These are phyloP conservation scores for Dendrobium catenatum DNA, from an alignment of 106 monocot species.

Conservation along the genomic window DNA sequence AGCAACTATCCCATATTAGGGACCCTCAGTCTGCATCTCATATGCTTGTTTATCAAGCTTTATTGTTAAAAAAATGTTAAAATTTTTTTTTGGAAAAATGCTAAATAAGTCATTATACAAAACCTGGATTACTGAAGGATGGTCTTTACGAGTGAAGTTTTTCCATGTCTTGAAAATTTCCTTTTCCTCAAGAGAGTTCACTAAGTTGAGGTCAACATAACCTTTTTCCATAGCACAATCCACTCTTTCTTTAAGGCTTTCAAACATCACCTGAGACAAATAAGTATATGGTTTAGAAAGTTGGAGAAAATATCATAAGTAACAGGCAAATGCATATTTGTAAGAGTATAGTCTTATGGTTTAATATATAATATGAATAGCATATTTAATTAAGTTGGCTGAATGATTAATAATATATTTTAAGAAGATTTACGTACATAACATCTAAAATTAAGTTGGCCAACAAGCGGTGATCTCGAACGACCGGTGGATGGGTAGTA, in stretches of 20 bases:
- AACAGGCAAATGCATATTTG: background rate
- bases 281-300: background rate
- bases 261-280: slow-evolving; percentile 26
- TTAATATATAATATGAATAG: no score
- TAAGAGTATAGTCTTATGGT: background rate
- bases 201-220: slow-evolving; percentile 9
- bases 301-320: background rate
- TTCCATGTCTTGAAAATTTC: slow-evolving; percentile 33
- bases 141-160: slow-evolving; percentile 27
- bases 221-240: slow-evolving; percentile 31
- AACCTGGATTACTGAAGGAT: slow-evolving; percentile 48
- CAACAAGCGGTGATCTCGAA: no score
- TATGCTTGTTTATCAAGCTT: no score
- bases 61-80: background rate
- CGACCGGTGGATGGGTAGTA: no score
- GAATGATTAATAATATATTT: no score
- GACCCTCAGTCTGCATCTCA: no score
- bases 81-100: background rate
- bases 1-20: no score
- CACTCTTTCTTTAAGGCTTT: slow-evolving; percentile 37
- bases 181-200: slow-evolving; percentile 15
- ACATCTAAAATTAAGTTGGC: no score
- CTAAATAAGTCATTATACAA: background rate
- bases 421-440: no score
- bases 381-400: no score